phyloP scores from a whole-genome alignment of 83 land plant species.

The Thuja plicata region DNA sequence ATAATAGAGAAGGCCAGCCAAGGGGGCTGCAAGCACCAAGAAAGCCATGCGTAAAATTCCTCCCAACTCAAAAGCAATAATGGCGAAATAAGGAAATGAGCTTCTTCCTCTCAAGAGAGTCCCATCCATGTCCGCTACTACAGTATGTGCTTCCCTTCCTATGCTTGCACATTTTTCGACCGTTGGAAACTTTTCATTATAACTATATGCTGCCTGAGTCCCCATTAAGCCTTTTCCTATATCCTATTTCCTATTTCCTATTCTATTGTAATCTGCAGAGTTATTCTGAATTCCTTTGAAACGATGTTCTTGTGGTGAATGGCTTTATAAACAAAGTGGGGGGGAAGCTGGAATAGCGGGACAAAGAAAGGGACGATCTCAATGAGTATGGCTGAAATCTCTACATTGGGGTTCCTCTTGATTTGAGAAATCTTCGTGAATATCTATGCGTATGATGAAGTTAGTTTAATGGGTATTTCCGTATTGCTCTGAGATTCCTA shows the following conservation, averaged over 20 bases:
- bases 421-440: not conserved
- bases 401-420: not conserved
- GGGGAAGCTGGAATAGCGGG: not conserved
- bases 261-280: not conserved
- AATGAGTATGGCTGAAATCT: not conserved
- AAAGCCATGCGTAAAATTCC: conserved; percentile 45
- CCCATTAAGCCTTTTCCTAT: not conserved
- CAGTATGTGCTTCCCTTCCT: conserved; percentile 18
- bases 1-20: conserved; percentile 43
- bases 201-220: not conserved
- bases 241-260: no score
- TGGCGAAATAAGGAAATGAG: conserved; percentile 73
- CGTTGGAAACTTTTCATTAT: not conserved
- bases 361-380: not conserved
- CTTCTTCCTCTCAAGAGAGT: conserved; percentile 48
- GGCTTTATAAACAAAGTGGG: not conserved
- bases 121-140: conserved; percentile 69
- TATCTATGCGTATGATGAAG: not conserved
- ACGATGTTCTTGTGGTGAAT: not conserved
- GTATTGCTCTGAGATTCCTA: not conserved
- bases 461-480: not conserved
- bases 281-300: not conserved
- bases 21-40: conserved; percentile 45
- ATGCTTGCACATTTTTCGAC: not conserved
- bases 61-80: conserved; percentile 53